These are phyloP conservation scores for Ustilaginoidea virens DNA, from an alignment of 2,329 filamentous ascomycete genomes.

Conservation along the genomic window DNA sequence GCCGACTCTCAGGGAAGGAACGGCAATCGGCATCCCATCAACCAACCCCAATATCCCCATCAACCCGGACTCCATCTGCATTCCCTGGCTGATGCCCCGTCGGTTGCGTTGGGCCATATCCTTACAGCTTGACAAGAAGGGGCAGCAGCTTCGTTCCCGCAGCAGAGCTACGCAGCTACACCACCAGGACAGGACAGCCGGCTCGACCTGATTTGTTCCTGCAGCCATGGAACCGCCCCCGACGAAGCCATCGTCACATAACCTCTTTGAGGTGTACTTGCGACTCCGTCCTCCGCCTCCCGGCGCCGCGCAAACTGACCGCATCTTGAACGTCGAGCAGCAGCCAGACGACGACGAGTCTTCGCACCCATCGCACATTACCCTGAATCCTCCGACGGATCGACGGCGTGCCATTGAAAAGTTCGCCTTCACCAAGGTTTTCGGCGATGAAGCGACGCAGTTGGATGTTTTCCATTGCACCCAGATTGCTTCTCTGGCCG, in stretches of 20 bases:
- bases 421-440: slow-evolving; percentile 88
- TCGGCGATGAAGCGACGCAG: slow-evolving; percentile 74
- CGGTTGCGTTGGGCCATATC: too few relatives aligned
- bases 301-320: slow-evolving; percentile 32
- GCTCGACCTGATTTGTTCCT: too few relatives aligned
- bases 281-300: slow-evolving; percentile 57
- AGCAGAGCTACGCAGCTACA: too few relatives aligned
- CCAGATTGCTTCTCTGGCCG: slow-evolving; percentile 57
- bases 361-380: slow-evolving; percentile 48
- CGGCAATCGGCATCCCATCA: too few relatives aligned
- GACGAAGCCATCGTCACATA: slow-evolving; percentile 18
- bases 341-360: slow-evolving; percentile 23
- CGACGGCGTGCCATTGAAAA: slow-evolving; percentile 80
- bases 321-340: slow-evolving; percentile 72
- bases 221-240: slow-evolving; percentile 24
- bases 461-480: slow-evolving; percentile 75
- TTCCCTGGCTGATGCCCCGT: too few relatives aligned
- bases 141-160: too few relatives aligned
- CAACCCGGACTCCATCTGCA: too few relatives aligned
- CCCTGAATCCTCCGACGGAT: slow-evolving; percentile 67
- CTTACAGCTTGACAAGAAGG: too few relatives aligned
- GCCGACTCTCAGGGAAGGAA: too few relatives aligned
- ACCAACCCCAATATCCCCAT: too few relatives aligned
- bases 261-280: slow-evolving; percentile 82
- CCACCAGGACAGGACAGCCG: too few relatives aligned